phyloP scores from a whole-genome alignment of 2,329 filamentous ascomycete genomes.

The Hirsutella thompsonii region DNA sequence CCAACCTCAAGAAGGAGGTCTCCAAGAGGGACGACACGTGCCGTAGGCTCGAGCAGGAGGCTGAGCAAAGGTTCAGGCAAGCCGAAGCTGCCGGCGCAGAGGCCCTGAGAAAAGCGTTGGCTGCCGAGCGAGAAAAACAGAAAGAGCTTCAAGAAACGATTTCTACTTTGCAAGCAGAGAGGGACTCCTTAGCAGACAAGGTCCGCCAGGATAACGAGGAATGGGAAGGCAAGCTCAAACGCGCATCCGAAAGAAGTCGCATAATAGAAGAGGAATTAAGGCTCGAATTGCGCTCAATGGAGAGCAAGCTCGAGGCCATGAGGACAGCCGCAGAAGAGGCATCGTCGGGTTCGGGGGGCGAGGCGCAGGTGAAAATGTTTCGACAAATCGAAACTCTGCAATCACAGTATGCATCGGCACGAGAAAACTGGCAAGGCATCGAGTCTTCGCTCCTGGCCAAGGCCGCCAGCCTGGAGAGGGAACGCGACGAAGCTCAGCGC shows the following conservation, averaged over 20 bases:
- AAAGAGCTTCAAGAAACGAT: conserved; percentile 44
- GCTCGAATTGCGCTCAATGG: conserved; percentile 63
- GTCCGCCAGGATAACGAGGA: conserved; percentile 56
- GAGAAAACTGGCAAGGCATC: conserved; percentile 95
- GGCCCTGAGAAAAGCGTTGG: conserved; percentile 52
- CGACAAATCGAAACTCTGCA: conserved; percentile 93
- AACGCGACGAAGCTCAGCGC: conserved; percentile 73
- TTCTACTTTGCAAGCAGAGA: conserved; percentile 63
- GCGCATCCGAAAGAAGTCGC: conserved; percentile 57
- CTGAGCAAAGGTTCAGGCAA: conserved; percentile 53
- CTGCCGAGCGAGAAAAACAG: conserved; percentile 47
- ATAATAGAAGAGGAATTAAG: conserved; percentile 65
- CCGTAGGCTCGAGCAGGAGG: conserved; percentile 53
- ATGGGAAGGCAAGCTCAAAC: conserved; percentile 58
- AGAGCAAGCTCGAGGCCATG: conserved; percentile 82
- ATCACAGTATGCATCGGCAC: conserved; percentile 86
- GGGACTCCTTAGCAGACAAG: conserved; percentile 60
- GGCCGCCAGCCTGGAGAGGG: conserved; percentile 69
- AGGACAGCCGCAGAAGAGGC: conserved; percentile 79
- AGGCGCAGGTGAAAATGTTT: conserved; percentile 78
- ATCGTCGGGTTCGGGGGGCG: conserved; percentile 67
- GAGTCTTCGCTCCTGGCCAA: conserved; percentile 74
- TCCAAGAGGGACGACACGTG: conserved; percentile 51
- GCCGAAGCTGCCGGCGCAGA: conserved; percentile 53
- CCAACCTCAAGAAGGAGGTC: conserved; percentile 33